phyloP scores from a whole-genome alignment of 306 rosid genomes.

The Benincasa hispida region DNA sequence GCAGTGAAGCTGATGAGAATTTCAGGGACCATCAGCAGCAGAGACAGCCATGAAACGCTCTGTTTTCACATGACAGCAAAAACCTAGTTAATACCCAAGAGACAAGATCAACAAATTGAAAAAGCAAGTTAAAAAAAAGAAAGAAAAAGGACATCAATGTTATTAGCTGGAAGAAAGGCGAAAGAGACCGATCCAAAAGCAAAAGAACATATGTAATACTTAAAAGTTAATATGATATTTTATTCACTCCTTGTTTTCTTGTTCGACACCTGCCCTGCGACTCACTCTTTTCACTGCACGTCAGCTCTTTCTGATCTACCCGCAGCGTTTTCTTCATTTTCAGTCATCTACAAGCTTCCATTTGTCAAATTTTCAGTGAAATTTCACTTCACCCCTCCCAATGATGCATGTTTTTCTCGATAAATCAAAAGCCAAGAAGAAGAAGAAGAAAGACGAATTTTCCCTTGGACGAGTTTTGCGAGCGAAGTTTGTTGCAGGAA shows the following conservation, averaged over 20 bases:
- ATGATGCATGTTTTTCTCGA: not conserved
- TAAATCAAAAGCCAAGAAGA: not conserved
- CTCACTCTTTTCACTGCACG: slow-evolving; percentile 28
- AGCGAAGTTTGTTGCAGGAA: slow-evolving; percentile 4
- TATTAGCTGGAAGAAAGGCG: not conserved
- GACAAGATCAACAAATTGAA: not conserved
- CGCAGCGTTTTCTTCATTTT: slow-evolving; percentile 7
- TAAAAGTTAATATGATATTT: slow-evolving; percentile 1
- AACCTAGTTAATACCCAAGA: not conserved
- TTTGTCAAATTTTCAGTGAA: not conserved
- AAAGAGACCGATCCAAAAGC: not conserved
- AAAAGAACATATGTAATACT: not conserved
- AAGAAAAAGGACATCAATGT: not conserved
- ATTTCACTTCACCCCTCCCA: not conserved
- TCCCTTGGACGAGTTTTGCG: not conserved
- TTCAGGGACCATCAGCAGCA: not conserved
- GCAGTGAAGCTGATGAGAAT: not conserved
- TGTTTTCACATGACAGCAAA: not conserved
- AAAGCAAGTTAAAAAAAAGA: not conserved
- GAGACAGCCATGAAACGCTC: not conserved
- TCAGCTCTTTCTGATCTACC: slow-evolving; percentile 20
- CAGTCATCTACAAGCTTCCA: not conserved
- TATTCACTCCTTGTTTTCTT: slow-evolving; percentile 8
- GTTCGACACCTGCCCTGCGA: slow-evolving; percentile 39
- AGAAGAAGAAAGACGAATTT: not conserved